Percentiles rank a stretch among this genome's conserved stretches.
phyloP scores from a whole-genome alignment of 148 eudicot species.

The Polygonum maritimum region DNA sequence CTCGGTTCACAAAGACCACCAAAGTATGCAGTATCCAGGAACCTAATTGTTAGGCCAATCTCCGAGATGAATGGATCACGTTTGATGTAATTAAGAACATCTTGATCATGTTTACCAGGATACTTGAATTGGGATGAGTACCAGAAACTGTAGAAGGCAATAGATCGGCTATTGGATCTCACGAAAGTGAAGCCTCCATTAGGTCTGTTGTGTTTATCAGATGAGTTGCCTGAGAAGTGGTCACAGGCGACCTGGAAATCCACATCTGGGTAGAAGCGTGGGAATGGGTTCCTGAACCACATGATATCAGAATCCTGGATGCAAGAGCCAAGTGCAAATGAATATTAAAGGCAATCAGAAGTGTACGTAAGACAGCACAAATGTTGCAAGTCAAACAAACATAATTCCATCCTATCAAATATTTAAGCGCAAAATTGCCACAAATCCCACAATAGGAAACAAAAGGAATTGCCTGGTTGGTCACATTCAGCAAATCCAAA shows the following conservation, averaged over 20 bases:
- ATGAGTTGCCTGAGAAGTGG: constrained; percentile 14
- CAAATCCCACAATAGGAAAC: constrained; percentile 15
- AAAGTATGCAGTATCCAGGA: constrained; percentile 25
- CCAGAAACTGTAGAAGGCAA: constrained; percentile 25
- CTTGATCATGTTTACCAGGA: constrained; percentile 27
- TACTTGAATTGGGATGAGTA: constrained; percentile 15
- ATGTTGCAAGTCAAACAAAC: neutral
- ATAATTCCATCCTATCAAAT: neutral
- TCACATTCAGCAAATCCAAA: neutral
- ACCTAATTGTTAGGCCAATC: constrained; percentile 23
- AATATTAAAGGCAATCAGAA: neutral
- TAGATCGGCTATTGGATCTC: constrained; percentile 22
- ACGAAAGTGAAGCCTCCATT: constrained; percentile 23
- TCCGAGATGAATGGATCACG: constrained; percentile 1
- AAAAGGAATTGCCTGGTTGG: neutral
- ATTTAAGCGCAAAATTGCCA: neutral
- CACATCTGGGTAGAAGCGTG: constrained; percentile 12
- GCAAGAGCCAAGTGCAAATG: neutral
- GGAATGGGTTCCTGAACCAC: constrained; percentile 36
- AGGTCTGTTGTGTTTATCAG: constrained; percentile 14
- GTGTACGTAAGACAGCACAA: neutral
- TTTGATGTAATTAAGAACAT: constrained; percentile 23
- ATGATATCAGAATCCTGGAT: constrained; percentile 31
- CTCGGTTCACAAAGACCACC: constrained; percentile 36
- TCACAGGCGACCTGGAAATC: constrained; percentile 30